Conservation (phyloP, 2,329 filamentous ascomycete genomes). For the Grosmannia huntii region DNA sequence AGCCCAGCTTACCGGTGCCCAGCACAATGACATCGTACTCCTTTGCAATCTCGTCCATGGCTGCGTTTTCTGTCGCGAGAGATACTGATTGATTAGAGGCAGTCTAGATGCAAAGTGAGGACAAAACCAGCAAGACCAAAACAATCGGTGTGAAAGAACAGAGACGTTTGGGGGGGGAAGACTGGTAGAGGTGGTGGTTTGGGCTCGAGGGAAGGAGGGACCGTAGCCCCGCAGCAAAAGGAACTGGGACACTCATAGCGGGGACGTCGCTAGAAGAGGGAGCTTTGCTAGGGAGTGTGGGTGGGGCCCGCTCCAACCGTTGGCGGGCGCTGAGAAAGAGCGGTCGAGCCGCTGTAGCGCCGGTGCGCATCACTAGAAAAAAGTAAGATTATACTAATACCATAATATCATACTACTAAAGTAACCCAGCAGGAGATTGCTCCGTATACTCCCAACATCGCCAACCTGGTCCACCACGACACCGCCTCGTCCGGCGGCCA, state of each 20-base stretch:
- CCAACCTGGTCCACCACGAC: not conserved
- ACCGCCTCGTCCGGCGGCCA: not conserved
- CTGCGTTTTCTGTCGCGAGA: not conserved
- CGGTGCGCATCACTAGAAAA: not conserved
- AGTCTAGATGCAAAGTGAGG: not conserved
- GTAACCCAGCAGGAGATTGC: too few relatives aligned
- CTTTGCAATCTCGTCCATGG: conserved; percentile 94
- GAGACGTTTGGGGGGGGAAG: not conserved
- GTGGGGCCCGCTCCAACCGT: not conserved
- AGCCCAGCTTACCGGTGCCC: conserved; percentile 68
- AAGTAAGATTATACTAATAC: not conserved
- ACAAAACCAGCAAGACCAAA: not conserved
- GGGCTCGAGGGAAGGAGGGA: not conserved
- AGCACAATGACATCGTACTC: conserved; percentile 99
- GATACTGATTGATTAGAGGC: not conserved
- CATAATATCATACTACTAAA: too few relatives aligned
- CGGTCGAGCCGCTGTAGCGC: not conserved
- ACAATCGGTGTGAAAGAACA: conserved; percentile 1
- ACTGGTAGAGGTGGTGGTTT: not conserved
- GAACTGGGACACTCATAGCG: not conserved
- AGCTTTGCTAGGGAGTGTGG: not conserved
- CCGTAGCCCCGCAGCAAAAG: conserved; percentile 1
- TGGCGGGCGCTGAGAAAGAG: not conserved
- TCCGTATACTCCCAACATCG: too few relatives aligned
- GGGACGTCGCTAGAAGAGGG: not conserved